Evolutionary conservation across 2,329 filamentous ascomycete species (phyloP).

Genomic region (Stagonosporopsis chrysanthemi): DNA sequence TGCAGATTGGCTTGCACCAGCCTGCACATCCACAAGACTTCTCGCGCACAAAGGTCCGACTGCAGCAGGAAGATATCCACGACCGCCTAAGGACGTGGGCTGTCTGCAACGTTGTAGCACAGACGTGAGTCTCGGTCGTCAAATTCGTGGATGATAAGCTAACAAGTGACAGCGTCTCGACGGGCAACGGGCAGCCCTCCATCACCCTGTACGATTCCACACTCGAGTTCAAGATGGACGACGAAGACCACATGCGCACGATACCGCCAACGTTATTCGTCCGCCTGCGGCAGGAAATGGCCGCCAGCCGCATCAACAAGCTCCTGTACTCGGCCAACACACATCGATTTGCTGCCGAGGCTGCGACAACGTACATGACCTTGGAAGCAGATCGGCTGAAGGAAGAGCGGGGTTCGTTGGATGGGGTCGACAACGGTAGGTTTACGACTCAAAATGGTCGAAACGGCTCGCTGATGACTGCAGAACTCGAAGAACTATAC

Average conservation of each 20-base stretch:
- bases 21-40: slow-evolving; percentile 86
- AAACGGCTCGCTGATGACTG: slow-evolving; percentile 52
- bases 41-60: slow-evolving; percentile 74
- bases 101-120: slow-evolving; percentile 83
- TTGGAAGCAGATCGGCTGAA: slow-evolving; percentile 47
- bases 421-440: slow-evolving; percentile 46
- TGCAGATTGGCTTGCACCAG: slow-evolving; percentile 81
- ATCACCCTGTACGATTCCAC: slow-evolving; percentile 81
- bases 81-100: slow-evolving; percentile 84
- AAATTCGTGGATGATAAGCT: slow-evolving; percentile 13
- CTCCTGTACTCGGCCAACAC: slow-evolving; percentile 47
- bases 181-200: slow-evolving; percentile 81
- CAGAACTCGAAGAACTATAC: slow-evolving; percentile 65
- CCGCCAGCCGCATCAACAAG: slow-evolving; percentile 49
- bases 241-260: slow-evolving; percentile 49
- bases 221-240: slow-evolving; percentile 54
- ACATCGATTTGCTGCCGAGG: slow-evolving; percentile 40
- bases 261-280: slow-evolving; percentile 47
- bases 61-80: slow-evolving; percentile 79
- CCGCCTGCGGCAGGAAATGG: slow-evolving; percentile 49
- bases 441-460: neutral
- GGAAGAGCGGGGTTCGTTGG: slow-evolving; percentile 43
- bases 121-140: slow-evolving; percentile 59
- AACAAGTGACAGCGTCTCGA: slow-evolving; percentile 68
- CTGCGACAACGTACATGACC: slow-evolving; percentile 45